Base-by-base conservation (phyloP, 2,329 filamentous ascomycete genomes). In the Purpureocillium lavendulum region DNA sequence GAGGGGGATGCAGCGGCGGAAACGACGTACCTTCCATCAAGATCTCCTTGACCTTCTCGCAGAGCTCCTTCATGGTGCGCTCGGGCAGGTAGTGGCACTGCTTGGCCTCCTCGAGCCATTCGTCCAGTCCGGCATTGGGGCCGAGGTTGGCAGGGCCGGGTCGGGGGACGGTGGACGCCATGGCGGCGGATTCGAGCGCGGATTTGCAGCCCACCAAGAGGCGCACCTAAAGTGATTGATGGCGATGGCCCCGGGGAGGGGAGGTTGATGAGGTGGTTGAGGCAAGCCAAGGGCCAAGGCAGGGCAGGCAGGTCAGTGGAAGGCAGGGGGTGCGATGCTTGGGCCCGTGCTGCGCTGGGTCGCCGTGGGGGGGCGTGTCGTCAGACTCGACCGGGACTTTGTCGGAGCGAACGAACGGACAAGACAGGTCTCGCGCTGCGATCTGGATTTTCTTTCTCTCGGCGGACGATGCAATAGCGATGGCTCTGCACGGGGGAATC, bases 11-110 rank as follows among this genome's bases (percentile, higher is more conserved):
- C 21, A 26, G 10, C 21, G 21, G 10, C 21, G 21, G 10, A 5
- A 10, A 26, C 21, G 21, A 26, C 21, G 10, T 26, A 92, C 87
- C 87, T 73, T 98, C 92, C 92, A 98, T 98, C 55, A 98, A 75
- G 49, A 87, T 94, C 66, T 97, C 92, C 70, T 98, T 98, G 45
- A 97, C 92, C 59, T 94, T 94, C 69, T 98, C 92, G 62, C 92
- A 98, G 36, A 98, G 75, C 63, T 94, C 86, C 73, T 98, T 98
- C 92, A 98, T 98, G 56, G 94, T 87, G 46, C 82, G 70, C 66
- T 98, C 92, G 36, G 92, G 92, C 38, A 98, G 76, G 62, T 97
- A 96, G 62, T 94, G 92, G 69, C 92, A 97, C 64, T 92, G 85
- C 66, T 95, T 96, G 33, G 92, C 92, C 63, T 94, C 86, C 59